A percentile compares a stretch with the other conserved stretches of the same genome.
Evolutionary conservation across 345 rosid genomes (phyloP).

Genomic region (Arabidopsis thaliana): DNA sequence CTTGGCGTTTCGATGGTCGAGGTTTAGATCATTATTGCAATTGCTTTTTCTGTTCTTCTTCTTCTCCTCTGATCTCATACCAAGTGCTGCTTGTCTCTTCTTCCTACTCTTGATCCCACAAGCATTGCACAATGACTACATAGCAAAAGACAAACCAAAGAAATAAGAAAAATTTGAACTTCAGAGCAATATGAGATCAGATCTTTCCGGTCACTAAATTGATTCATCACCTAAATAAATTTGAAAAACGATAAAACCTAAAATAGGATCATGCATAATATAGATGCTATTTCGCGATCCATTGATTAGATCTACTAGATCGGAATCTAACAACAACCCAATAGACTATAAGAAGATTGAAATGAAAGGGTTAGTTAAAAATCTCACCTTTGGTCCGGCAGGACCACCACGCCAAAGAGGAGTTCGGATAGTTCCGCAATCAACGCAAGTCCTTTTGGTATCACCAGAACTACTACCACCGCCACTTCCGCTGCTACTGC

Average conservation of each 20-base stretch:
- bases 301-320: background rate
- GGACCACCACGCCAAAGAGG: constrained; percentile 99
- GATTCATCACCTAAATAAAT: background rate
- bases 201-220: no score
- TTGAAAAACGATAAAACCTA: background rate
- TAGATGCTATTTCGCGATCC: background rate
- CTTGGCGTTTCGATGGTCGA: constrained; percentile 15
- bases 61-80: constrained; percentile 52
- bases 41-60: constrained; percentile 51
- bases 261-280: background rate
- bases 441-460: constrained; percentile 75
- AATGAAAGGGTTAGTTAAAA: background rate
- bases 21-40: constrained; percentile 29
- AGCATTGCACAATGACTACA: constrained; percentile 92
- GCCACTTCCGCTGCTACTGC: constrained; percentile 45
- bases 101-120: constrained; percentile 98
- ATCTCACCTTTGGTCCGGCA: constrained; percentile 81
- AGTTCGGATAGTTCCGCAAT: constrained; percentile 89
- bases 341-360: background rate
- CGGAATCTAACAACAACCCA: background rate
- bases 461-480: constrained; percentile 39
- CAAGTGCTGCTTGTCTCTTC: constrained; percentile 74
- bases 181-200: background rate
- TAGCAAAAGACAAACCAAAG: background rate
- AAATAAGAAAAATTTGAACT: background rate